phyloP scores from a whole-genome alignment of 1,284 basidiomycete species.

The Peniophora sp. region DNA sequence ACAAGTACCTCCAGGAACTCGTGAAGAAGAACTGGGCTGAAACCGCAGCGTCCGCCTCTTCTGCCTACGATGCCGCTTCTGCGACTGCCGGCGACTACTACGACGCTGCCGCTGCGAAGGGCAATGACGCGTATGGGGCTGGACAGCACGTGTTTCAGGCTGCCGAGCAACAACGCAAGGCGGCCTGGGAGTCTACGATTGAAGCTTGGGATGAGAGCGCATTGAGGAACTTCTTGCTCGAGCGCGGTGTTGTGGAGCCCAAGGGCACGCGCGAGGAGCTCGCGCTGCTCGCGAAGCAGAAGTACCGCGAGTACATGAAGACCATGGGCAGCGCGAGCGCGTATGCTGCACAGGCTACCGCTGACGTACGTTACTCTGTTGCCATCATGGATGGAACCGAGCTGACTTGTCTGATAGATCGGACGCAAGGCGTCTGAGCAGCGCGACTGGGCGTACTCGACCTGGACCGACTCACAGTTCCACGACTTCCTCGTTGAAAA shows the following conservation, averaged over 20 bases:
- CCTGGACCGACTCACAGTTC: slow-evolving; percentile 77
- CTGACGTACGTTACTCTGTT: slow-evolving; percentile 27
- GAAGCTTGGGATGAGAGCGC: slow-evolving; percentile 78
- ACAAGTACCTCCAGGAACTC: slow-evolving; percentile 43
- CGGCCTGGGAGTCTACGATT: slow-evolving; percentile 28
- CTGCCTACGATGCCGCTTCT: slow-evolving; percentile 60
- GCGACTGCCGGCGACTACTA: slow-evolving; percentile 46
- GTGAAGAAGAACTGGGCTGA: slow-evolving; percentile 61
- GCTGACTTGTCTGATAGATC: not conserved
- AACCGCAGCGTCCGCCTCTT: slow-evolving; percentile 46
- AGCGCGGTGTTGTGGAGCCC: slow-evolving; percentile 81
- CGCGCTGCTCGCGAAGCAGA: slow-evolving; percentile 66
- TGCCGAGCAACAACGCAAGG: slow-evolving; percentile 1
- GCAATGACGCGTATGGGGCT: slow-evolving; percentile 23
- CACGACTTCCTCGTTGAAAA: slow-evolving; percentile 68
- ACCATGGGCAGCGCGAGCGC: slow-evolving; percentile 35
- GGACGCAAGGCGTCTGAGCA: slow-evolving; percentile 57
- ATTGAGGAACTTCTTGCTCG: slow-evolving; percentile 77
- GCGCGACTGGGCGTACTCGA: slow-evolving; percentile 82
- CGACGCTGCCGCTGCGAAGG: slow-evolving; percentile 49
- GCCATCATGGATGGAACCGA: too few species aligned
- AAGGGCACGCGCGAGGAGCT: slow-evolving; percentile 75
- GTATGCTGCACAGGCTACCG: slow-evolving; percentile 34
- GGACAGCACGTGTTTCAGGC: slow-evolving; percentile 19
- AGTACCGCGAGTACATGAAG: slow-evolving; percentile 51